Conservation (phyloP, 1,284 basidiomycete species). For the Moesziomyces antarcticus region DNA sequence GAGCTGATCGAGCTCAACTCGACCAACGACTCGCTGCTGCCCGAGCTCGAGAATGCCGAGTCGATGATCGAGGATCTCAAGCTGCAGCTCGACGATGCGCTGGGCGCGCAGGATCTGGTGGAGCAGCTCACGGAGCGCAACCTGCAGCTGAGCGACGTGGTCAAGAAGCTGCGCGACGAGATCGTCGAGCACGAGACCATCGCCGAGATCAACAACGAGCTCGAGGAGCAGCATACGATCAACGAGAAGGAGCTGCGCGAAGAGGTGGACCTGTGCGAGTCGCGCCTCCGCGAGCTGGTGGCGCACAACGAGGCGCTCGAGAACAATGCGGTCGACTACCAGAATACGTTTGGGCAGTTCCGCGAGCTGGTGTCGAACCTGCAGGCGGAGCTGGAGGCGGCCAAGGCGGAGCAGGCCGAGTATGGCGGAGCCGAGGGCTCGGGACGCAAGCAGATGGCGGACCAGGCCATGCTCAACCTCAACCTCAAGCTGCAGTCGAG, state of each 20-base stretch:
- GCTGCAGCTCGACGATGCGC: conserved; percentile 90
- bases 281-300: conserved; percentile 40
- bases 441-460: conserved; percentile 41
- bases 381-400: conserved; percentile 57
- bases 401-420: conserved; percentile 53
- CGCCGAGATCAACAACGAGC: conserved; percentile 94
- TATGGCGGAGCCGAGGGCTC: conserved; percentile 34
- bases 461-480: conserved; percentile 63
- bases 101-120: conserved; percentile 94
- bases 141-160: conserved; percentile 78
- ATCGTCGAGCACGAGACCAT: conserved; percentile 96
- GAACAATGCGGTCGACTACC: conserved; percentile 58
- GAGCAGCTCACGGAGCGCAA: conserved; percentile 96
- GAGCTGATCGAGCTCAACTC: conserved; percentile 51
- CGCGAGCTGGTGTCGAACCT: conserved; percentile 62
- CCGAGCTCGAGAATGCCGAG: conserved; percentile 45
- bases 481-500: conserved; percentile 63
- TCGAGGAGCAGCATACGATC: conserved; percentile 95
- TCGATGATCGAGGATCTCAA: conserved; percentile 93
- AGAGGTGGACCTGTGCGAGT: conserved; percentile 74
- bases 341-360: conserved; percentile 62
- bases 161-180: conserved; percentile 93
- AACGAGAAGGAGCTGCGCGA: conserved; percentile 91
- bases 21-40: conserved; percentile 41
- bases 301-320: conserved; percentile 49